phyloP scores from a whole-genome alignment of 306 rosid species.

The Alnus rubra region DNA sequence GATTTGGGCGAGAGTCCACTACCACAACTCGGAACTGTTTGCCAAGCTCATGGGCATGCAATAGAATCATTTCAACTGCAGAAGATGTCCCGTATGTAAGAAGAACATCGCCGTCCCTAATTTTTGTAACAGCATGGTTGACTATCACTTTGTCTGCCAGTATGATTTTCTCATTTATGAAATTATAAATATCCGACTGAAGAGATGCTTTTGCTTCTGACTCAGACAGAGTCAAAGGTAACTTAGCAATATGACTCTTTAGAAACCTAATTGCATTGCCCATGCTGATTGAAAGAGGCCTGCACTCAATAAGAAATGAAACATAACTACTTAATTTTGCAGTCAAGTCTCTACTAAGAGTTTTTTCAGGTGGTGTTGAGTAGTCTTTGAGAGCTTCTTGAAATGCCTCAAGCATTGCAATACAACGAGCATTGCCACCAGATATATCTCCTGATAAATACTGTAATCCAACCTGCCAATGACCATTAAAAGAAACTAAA shows the following conservation, averaged over 20 bases:
- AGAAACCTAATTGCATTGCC: conserved; percentile 67
- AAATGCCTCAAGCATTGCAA: conserved; percentile 63
- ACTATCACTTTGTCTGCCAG: conserved; percentile 61
- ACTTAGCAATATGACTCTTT: conserved; percentile 53
- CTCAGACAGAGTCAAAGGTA: conserved; percentile 52
- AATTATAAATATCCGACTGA: conserved; percentile 50
- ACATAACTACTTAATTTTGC: conserved; percentile 56
- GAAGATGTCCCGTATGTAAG: conserved; percentile 53
- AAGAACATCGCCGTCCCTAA: conserved; percentile 66
- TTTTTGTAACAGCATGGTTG: conserved; percentile 58
- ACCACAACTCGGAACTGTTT: conserved; percentile 56
- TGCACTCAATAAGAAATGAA: conserved; percentile 56
- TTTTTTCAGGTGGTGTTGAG: conserved; percentile 48
- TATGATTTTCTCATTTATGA: conserved; percentile 55
- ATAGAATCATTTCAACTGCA: conserved; percentile 52
- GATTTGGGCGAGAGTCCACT: conserved; percentile 65
- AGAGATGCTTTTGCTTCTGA: conserved; percentile 57
- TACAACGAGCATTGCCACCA: conserved; percentile 63
- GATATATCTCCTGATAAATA: conserved; percentile 50
- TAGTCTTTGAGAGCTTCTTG: conserved; percentile 63
- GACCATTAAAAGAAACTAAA: conserved; percentile 2
- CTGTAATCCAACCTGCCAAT: conserved; percentile 51
- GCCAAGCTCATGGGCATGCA: conserved; percentile 59
- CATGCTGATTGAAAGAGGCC: conserved; percentile 70
- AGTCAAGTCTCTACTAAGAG: conserved; percentile 51